Evolutionary conservation across 345 rosid species (phyloP).

Genomic region (Excoecaria cochinchinensis): DNA sequence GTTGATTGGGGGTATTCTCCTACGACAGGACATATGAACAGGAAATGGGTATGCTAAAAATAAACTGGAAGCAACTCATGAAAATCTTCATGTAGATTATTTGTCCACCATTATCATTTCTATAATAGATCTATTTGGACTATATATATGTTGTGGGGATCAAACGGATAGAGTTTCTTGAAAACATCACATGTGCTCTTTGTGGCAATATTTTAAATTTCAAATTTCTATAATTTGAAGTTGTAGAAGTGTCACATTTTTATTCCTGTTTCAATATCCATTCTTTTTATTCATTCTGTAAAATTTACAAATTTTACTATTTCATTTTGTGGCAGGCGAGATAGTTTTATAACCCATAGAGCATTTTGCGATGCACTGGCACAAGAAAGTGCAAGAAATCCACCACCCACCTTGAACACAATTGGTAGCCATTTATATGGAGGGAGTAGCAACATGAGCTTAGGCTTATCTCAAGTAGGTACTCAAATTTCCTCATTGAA

Average conservation of each 20-base stretch:
- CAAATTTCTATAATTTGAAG: not conserved
- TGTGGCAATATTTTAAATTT: not conserved
- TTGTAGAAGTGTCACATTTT: not conserved
- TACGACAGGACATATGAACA: constrained; percentile 5
- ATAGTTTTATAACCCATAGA: constrained; percentile 77
- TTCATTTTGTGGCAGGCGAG: constrained; percentile 50
- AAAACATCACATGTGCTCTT: constrained; percentile 11
- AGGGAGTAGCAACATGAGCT: constrained; percentile 42
- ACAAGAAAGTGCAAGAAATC: constrained; percentile 76
- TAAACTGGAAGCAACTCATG: not conserved
- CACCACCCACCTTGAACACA: constrained; percentile 47
- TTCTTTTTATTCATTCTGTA: not conserved
- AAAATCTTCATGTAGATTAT: constrained; percentile 6
- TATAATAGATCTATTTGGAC: constrained; percentile 11
- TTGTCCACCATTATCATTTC: constrained; percentile 5
- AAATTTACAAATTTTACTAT: not conserved
- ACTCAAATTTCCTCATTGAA: constrained; percentile 43
- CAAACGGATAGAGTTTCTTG: not conserved
- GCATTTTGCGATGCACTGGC: constrained; percentile 86
- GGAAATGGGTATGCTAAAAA: not conserved
- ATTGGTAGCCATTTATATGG: constrained; percentile 64
- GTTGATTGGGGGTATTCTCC: not conserved
- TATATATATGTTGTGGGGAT: constrained; percentile 14
- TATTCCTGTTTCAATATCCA: not conserved
- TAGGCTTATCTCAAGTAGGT: constrained; percentile 61